Evolutionary conservation across 805 yeast genomes (phyloP).

Genomic region (Myxozyma kluyveri): DNA sequence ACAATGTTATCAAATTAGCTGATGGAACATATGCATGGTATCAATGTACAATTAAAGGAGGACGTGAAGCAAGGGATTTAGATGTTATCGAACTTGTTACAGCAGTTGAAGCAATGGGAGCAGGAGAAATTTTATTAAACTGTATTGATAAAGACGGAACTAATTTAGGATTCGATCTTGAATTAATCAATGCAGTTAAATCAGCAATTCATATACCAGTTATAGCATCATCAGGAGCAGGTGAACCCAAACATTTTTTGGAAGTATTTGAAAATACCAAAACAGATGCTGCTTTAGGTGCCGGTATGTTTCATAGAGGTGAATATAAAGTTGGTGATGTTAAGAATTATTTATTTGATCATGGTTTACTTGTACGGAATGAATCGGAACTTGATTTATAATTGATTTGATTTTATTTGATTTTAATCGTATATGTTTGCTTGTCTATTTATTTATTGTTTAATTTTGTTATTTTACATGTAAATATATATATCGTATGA

Average conservation of each 20-base stretch:
- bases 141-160: conserved; percentile 98
- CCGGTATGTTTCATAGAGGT: conserved; percentile 96
- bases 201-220: conserved; percentile 80
- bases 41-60: conserved; percentile 95
- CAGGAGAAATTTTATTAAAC: conserved; percentile 90
- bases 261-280: conserved; percentile 79
- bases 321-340: conserved; percentile 87
- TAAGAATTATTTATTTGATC: conserved; percentile 58
- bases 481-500: no score
- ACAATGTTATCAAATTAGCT: conserved; percentile 76
- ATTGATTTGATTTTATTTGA: background rate
- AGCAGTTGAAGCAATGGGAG: conserved; percentile 91
- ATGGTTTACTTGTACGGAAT: conserved; percentile 69
- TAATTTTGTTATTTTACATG: no score
- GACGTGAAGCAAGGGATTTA: conserved; percentile 81
- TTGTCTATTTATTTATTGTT: no score
- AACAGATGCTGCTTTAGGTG: conserved; percentile 97
- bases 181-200: conserved; percentile 76
- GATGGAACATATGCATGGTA: conserved; percentile 85
- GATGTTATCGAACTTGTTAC: conserved; percentile 87
- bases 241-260: conserved; percentile 83
- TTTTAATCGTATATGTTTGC: background rate
- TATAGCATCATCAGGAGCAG: conserved; percentile 98
- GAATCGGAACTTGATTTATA: conserved; percentile 23
- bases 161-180: conserved; percentile 89